A percentile compares a stretch with the other conserved stretches of the same genome.
These are phyloP conservation scores for Cladobotryum mycophilum DNA, from an alignment of 2,329 filamentous ascomycete genomes.

Conservation along the genomic window DNA sequence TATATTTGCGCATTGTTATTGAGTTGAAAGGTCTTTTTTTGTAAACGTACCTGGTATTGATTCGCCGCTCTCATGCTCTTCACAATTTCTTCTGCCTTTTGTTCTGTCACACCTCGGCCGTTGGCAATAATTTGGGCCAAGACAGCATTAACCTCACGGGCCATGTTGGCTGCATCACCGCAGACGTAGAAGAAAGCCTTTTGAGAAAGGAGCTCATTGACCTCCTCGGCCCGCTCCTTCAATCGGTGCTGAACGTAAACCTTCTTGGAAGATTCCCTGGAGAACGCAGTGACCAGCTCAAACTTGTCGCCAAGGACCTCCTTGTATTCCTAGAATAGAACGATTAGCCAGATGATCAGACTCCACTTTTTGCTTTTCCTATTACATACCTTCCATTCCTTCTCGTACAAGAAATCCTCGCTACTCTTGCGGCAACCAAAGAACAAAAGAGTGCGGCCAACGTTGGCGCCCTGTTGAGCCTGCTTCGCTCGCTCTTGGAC, in stretches of 20 bases:
- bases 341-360: background rate
- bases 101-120: conserved; percentile 71
- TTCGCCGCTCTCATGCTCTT: conserved; percentile 94
- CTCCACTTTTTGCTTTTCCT: background rate
- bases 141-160: conserved; percentile 83
- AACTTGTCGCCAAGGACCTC: conserved; percentile 81
- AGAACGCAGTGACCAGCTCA: conserved; percentile 88
- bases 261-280: conserved; percentile 79
- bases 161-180: conserved; percentile 96
- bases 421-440: conserved; percentile 82
- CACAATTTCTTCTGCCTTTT: conserved; percentile 91
- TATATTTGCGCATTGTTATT: background rate
- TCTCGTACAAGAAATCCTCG: conserved; percentile 91
- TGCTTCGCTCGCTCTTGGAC: conserved; percentile 87
- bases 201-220: conserved; percentile 79
- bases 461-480: conserved; percentile 69
- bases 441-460: conserved; percentile 86
- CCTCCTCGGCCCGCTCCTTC: conserved; percentile 72
- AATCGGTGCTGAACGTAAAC: conserved; percentile 95
- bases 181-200: conserved; percentile 98
- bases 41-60: conserved; percentile 75
- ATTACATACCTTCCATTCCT: conserved; percentile 80
- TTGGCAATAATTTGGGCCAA: conserved; percentile 81
- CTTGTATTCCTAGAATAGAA: conserved; percentile 63
- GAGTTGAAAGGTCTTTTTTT: background rate